Base-by-base conservation (phyloP, 805 yeast species). In the Candida glaebosa region DNA sequence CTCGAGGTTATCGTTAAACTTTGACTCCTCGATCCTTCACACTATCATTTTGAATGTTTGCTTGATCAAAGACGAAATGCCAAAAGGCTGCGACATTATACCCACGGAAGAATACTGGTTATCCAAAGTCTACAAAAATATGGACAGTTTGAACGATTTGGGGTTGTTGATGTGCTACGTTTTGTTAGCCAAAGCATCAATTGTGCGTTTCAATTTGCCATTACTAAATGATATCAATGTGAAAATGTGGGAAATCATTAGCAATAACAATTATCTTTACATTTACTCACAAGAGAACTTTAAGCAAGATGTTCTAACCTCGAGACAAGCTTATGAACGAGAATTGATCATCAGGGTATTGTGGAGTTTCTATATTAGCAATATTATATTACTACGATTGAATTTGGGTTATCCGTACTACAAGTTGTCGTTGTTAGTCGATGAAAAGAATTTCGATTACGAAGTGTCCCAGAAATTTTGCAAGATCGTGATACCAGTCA, bases 121-220 rank as follows among this genome's bases (percentile, higher is more conserved):
- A 12, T 41, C 37, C 14, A 47, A 47, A 2, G 49, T 48, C 22
- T 45, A 45, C 39, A 49, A 50, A 32, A 49, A 40, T 41, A 53
- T 56, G 59, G 63, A 61, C 43, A 47, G 50, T 25, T 51, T 61
- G 22, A 55, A 55, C 36, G 56, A 56, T 17, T 47, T 60, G 26
- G 65, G 63, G 7, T 52, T 59, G 50, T 37, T 61, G 5, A 36
- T 57, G 12, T 48, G 56, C 22, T 54, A 47, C 26, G 39, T 47
- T n/a, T 48, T 61, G 38, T 33, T 51, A 12, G 38, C 51, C 6
- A 54, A 51, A 12, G 45, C 51, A 2, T 39, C 47, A 4, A 18
- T 39, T 5, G 40, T 53, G 7, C 26, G 40, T 28, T 38, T 38
- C 39, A 46, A 49, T 37, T 38, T 45, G 1, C 31, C 36, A 5